These are phyloP conservation scores for Thalassiosira mediterranea DNA, from an alignment of 352 stramenopile species.

Conservation along the genomic window DNA sequence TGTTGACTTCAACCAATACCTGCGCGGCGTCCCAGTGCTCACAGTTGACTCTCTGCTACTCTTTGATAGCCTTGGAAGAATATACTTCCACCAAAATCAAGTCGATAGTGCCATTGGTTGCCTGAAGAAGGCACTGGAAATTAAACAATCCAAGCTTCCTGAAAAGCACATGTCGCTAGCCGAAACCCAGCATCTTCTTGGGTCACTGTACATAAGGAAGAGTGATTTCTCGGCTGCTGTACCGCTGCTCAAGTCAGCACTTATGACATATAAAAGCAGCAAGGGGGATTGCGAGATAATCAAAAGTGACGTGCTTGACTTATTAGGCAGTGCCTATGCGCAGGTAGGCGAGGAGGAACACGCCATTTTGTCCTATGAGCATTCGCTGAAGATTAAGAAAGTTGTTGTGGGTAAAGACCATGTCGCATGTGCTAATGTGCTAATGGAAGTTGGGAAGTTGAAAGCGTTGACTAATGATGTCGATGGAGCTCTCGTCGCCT, in stretches of 20 bases:
- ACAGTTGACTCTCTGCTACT: slow-evolving; percentile 9
- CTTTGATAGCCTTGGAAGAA: slow-evolving; percentile 39
- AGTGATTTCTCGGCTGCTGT: slow-evolving; percentile 24
- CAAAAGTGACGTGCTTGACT: slow-evolving; percentile 58
- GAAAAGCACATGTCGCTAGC: slow-evolving; percentile 45
- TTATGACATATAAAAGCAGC: slow-evolving; percentile 39
- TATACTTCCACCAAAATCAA: slow-evolving; percentile 53
- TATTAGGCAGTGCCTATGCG: slow-evolving; percentile 43
- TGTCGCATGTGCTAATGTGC: slow-evolving; percentile 50
- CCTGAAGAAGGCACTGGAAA: slow-evolving; percentile 46
- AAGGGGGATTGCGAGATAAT: slow-evolving; percentile 49
- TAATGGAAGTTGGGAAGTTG: slow-evolving; percentile 58
- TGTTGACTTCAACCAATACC: not conserved
- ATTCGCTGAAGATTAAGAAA: slow-evolving; percentile 53
- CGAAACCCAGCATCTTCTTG: slow-evolving; percentile 53
- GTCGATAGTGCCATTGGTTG: slow-evolving; percentile 39
- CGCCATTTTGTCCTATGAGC: slow-evolving; percentile 47
- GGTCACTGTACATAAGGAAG: slow-evolving; percentile 52
- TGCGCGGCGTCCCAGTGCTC: too few species aligned
- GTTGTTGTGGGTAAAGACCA: slow-evolving; percentile 24
- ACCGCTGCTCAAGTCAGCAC: slow-evolving; percentile 44
- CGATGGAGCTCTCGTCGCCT: slow-evolving; percentile 52
- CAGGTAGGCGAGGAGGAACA: slow-evolving; percentile 25
- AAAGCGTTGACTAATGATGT: slow-evolving; percentile 41
- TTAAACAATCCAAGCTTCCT: slow-evolving; percentile 42